Evolutionary conservation across 169 alveolate genomes (phyloP), one percentile per base, ranked within the genome.

Genomic region (Cryptosporidium andersoni): DNA sequence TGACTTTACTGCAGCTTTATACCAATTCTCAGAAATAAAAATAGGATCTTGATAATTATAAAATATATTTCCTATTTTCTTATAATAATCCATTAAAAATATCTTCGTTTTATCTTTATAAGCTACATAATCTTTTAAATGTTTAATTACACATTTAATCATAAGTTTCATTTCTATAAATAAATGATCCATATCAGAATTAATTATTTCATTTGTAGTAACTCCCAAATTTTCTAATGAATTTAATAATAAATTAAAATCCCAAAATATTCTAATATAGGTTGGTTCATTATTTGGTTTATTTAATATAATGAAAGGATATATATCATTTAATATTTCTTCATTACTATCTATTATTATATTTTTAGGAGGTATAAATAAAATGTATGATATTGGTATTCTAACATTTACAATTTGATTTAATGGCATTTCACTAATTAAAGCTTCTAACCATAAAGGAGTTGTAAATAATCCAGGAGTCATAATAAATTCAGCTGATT

Each of bases 391-490:
- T 4, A 37, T 25, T 1, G 85, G 85, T 11, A 74, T 36, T 74
- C 45, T 2, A 74, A 4, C 4, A 45, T 55, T n/a, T 58, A 74
- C 16, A 58, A 43, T 2, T 68, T 68, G 36, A 66, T 68, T 34
- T 58, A 55, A 60, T 11, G 60, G 51, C 85, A 74, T 25, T 74
- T 43, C 11, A 34, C 11, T 55, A 74, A 43, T 2, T 25, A 68
- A 58, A 37, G 39, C 47, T 36, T 74, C 85, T 36, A 74, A 68
- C 85, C 85, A 74, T 4, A 74, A 37, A 8, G 85, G 85, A 14
- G 51, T 49, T 14, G 51, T 74, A 51, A 58, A 74, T 37, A 56
- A 62, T 36, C 74, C 85, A 43, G 85, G 85, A 8, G 68, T 56
- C 25, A 74, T 40, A 48, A 16, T 12, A n/a, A 74, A 16, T 16